Percentiles rank a stretch among this genome's conserved stretches.
Conservation (phyloP, 2,329 filamentous ascomycete species). For the Exophiala sp. region DNA sequence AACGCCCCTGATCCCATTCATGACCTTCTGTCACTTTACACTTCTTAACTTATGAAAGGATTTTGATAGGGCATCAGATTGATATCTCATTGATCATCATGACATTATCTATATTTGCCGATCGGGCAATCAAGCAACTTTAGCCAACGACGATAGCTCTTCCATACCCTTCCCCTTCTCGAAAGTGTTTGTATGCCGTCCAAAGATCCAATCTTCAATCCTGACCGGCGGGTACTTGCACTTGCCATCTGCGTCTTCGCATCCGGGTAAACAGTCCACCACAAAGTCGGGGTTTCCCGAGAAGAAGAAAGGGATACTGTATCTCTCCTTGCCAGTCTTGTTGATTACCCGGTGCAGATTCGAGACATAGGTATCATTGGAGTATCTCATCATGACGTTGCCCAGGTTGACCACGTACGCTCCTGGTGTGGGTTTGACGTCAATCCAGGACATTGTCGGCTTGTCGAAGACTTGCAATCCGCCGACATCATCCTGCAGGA, state of each 20-base stretch:
- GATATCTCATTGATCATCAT: no score
- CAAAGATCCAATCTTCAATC: constrained; percentile 29
- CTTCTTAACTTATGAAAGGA: no score
- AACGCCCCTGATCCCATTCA: no score
- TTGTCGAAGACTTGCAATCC: constrained; percentile 32
- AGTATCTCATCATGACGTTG: constrained; percentile 33
- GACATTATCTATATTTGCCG: background rate
- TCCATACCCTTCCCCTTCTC: constrained; percentile 21
- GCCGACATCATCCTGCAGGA: constrained; percentile 31
- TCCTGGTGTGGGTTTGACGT: constrained; percentile 27
- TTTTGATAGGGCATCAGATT: no score
- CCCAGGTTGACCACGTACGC: constrained; percentile 33
- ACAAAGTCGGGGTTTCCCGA: constrained; percentile 30
- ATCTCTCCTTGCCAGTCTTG: constrained; percentile 28
- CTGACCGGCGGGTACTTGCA: constrained; percentile 29
- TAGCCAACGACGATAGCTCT: constrained; percentile 20
- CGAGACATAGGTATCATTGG: constrained; percentile 30
- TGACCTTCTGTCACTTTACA: no score
- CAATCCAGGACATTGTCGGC: constrained; percentile 27
- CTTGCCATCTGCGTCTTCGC: constrained; percentile 9
- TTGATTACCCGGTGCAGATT: constrained; percentile 34
- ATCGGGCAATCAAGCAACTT: constrained; percentile 3
- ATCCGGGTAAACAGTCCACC: constrained; percentile 29
- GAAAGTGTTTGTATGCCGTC: constrained; percentile 30
- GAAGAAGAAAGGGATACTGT: constrained; percentile 32